Percentiles rank a stretch among this genome's conserved stretches.
These are phyloP conservation scores for Blastobotrys niveus DNA, from an alignment of 1,139 yeast genomes.

Conservation along the genomic window DNA sequence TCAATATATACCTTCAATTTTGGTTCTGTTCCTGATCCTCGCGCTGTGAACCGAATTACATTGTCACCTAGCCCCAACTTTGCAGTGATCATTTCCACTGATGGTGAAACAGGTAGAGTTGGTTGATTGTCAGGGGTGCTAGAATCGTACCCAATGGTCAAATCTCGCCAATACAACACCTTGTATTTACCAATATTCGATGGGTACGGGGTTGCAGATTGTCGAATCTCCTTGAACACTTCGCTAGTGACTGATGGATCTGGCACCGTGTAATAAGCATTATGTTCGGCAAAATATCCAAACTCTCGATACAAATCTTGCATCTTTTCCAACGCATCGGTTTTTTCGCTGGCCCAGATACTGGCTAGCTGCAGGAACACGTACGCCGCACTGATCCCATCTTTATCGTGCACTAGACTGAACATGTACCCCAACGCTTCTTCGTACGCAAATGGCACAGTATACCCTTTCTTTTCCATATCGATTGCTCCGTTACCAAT, in stretches of 20 bases:
- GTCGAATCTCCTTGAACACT: constrained; percentile 48
- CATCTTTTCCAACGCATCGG: constrained; percentile 42
- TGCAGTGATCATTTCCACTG: constrained; percentile 84
- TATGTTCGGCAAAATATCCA: constrained; percentile 79
- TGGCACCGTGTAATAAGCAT: constrained; percentile 74
- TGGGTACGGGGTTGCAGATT: constrained; percentile 38
- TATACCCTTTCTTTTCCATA: constrained; percentile 54
- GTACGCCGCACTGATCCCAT: constrained; percentile 77
- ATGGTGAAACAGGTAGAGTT: constrained; percentile 58
- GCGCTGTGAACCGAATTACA: constrained; percentile 65
- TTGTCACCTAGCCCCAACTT: constrained; percentile 34
- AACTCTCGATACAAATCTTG: constrained; percentile 54
- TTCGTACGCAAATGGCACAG: constrained; percentile 86
- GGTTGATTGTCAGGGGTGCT: constrained; percentile 55
- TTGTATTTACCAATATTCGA: constrained; percentile 46
- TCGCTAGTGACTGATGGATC: constrained; percentile 46
- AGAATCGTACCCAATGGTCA: constrained; percentile 78
- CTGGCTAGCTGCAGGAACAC: constrained; percentile 72
- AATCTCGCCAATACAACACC: constrained; percentile 70
- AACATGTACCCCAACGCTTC: constrained; percentile 98
- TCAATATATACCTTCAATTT: constrained; percentile 89
- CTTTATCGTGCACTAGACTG: constrained; percentile 80
- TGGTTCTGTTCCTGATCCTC: constrained; percentile 98
- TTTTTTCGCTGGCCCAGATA: constrained; percentile 41
- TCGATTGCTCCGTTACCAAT: constrained; percentile 85